Evolutionary conservation across 768 basidiomycete genomes (phyloP).

Genomic region (Lactifluus pinguis): DNA sequence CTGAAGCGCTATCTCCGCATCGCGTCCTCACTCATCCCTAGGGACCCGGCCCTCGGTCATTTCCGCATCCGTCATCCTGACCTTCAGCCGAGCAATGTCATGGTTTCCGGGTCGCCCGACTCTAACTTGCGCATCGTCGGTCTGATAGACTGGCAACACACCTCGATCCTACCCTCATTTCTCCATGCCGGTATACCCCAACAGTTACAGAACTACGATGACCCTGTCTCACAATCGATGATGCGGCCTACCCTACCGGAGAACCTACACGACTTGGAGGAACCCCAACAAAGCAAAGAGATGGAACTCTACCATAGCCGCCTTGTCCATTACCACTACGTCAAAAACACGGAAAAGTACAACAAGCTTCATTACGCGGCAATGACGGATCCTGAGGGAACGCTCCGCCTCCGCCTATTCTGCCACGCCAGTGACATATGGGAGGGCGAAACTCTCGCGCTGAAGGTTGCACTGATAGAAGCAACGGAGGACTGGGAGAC

Average conservation of each 20-base stretch:
- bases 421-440: slow-evolving; percentile 35
- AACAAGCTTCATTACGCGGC: slow-evolving; percentile 26
- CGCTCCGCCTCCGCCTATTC: slow-evolving; percentile 37
- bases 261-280: slow-evolving; percentile 32
- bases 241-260: slow-evolving; percentile 35
- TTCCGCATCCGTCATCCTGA: too few species aligned
- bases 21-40: slow-evolving; percentile 38
- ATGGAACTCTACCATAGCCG: slow-evolving; percentile 38
- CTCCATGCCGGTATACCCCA: slow-evolving; percentile 37
- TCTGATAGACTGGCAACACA: slow-evolving; percentile 39
- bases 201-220: slow-evolving; percentile 40
- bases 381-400: not conserved
- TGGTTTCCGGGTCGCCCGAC: slow-evolving; percentile 38
- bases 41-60: slow-evolving; percentile 31
- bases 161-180: too few species aligned
- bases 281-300: slow-evolving; percentile 28
- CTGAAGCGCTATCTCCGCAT: slow-evolving; percentile 37
- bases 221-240: slow-evolving; percentile 32
- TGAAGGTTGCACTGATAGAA: slow-evolving; percentile 39
- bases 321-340: slow-evolving; percentile 43
- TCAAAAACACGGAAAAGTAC: slow-evolving; percentile 34
- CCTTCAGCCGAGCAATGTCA: slow-evolving; percentile 35
- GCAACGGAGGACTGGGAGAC: slow-evolving; percentile 35
- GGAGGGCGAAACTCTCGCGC: slow-evolving; percentile 37
- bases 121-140: slow-evolving; percentile 33